Evolutionary conservation across 1,284 basidiomycete species (phyloP).

Genomic region (Fomitopsis betulina): DNA sequence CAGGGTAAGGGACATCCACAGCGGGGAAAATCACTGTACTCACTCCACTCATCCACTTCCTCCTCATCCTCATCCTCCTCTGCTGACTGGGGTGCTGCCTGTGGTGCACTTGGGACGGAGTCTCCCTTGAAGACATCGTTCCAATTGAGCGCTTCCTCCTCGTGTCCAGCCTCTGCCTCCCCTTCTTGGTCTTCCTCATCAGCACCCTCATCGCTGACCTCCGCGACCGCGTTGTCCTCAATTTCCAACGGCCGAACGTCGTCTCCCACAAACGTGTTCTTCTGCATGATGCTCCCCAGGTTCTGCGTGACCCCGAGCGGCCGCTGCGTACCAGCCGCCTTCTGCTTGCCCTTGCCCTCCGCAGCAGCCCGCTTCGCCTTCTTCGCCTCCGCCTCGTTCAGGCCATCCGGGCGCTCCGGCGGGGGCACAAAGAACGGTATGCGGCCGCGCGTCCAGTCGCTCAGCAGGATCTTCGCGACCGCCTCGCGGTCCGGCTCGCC

Average conservation of each 20-base stretch:
- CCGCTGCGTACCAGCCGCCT: conserved; percentile 23
- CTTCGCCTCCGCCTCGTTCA: conserved; percentile 62
- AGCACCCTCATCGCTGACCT: conserved; percentile 21
- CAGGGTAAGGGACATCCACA: not conserved
- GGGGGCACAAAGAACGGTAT: conserved; percentile 88
- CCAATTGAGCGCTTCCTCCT: conserved; percentile 47
- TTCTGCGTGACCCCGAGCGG: conserved; percentile 66
- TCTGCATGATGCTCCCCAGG: conserved; percentile 74
- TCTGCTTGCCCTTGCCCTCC: conserved; percentile 31
- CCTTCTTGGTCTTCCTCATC: conserved; percentile 28
- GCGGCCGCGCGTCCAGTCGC: conserved; percentile 97
- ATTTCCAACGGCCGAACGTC: conserved; percentile 62
- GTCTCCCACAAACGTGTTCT: conserved; percentile 77
- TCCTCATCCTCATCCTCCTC: conserved; percentile 28
- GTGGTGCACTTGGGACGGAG: conserved; percentile 10
- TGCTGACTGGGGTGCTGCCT: conserved; percentile 4
- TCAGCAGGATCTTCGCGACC: conserved; percentile 92
- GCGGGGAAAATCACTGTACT: not conserved
- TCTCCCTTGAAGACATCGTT: conserved; percentile 58
- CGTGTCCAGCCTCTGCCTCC: conserved; percentile 30
- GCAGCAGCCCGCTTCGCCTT: conserved; percentile 40
- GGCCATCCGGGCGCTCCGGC: conserved; percentile 65
- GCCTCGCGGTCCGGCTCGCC: conserved; percentile 94
- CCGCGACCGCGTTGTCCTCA: conserved; percentile 29
- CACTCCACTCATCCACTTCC: conserved; percentile 14